These are phyloP conservation scores for Coniochaeta prunicola DNA, from an alignment of 2,329 filamentous ascomycete genomes.

Conservation along the genomic window DNA sequence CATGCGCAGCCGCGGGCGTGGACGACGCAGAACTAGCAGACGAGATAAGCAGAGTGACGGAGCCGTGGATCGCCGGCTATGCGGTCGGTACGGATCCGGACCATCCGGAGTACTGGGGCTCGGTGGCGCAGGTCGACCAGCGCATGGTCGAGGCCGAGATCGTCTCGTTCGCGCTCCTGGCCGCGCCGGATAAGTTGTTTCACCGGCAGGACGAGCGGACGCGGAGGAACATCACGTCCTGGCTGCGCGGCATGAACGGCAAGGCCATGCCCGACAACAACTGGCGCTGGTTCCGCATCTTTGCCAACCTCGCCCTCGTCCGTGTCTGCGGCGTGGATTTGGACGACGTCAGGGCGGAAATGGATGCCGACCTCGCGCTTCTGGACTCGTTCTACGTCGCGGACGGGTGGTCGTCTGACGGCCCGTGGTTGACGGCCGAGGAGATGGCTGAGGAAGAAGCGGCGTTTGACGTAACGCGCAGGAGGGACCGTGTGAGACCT, in stretches of 20 bases:
- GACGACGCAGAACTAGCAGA: slow-evolving; percentile 62
- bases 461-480: slow-evolving; percentile 52
- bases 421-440: slow-evolving; percentile 33
- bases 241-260: slow-evolving; percentile 70
- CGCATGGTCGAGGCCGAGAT: slow-evolving; percentile 83
- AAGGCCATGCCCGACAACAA: slow-evolving; percentile 67
- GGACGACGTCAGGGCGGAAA: slow-evolving; percentile 48
- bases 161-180: slow-evolving; percentile 65
- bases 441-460: background rate
- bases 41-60: slow-evolving; percentile 54
- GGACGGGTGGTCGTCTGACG: slow-evolving; percentile 76
- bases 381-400: slow-evolving; percentile 75
- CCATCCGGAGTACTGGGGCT: slow-evolving; percentile 68
- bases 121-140: slow-evolving; percentile 69
- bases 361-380: slow-evolving; percentile 70
- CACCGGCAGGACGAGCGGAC: slow-evolving; percentile 54
- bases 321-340: slow-evolving; percentile 62
- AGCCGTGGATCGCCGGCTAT: slow-evolving; percentile 64
- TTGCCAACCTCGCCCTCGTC: slow-evolving; percentile 71
- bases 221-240: slow-evolving; percentile 59
- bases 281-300: slow-evolving; percentile 79
- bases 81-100: slow-evolving; percentile 64
- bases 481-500: background rate
- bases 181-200: slow-evolving; percentile 57
- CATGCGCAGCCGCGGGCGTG: slow-evolving; percentile 38